Percentiles rank a stretch among this genome's conserved stretches.
phyloP scores from a whole-genome alignment of 257 asterid species.

The Nicotiana paniculata region DNA sequence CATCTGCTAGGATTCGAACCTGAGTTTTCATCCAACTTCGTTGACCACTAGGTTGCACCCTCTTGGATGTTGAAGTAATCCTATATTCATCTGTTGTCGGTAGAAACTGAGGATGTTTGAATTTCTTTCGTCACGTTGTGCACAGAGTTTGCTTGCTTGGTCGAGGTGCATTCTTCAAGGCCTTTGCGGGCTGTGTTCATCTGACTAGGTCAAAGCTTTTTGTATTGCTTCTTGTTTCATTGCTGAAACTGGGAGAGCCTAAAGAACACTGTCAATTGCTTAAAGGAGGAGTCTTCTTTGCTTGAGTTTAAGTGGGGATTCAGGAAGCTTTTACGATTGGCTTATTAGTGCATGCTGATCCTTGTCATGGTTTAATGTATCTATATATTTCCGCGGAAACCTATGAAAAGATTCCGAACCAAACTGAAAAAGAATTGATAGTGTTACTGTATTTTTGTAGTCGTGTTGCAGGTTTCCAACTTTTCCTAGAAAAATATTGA shows the following conservation, averaged over 20 bases:
- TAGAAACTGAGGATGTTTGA: neutral
- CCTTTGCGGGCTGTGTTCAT: neutral
- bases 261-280: neutral
- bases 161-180: neutral
- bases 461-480: neutral
- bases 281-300: neutral
- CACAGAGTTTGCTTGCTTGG: neutral
- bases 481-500: neutral
- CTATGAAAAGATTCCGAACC: neutral
- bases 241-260: neutral
- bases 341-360: neutral
- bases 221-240: neutral
- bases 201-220: neutral
- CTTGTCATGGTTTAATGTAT: neutral
- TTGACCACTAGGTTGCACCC: too few species aligned
- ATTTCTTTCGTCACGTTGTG: neutral
- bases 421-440: neutral
- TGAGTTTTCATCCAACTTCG: too few species aligned
- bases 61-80: too few species aligned
- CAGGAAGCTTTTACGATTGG: neutral
- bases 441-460: neutral
- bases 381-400: neutral
- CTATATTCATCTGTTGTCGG: neutral
- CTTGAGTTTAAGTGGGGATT: neutral
- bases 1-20: too few species aligned